Conservation (phyloP, 345 rosid genomes). For the Noccaea bulbosa region DNA sequence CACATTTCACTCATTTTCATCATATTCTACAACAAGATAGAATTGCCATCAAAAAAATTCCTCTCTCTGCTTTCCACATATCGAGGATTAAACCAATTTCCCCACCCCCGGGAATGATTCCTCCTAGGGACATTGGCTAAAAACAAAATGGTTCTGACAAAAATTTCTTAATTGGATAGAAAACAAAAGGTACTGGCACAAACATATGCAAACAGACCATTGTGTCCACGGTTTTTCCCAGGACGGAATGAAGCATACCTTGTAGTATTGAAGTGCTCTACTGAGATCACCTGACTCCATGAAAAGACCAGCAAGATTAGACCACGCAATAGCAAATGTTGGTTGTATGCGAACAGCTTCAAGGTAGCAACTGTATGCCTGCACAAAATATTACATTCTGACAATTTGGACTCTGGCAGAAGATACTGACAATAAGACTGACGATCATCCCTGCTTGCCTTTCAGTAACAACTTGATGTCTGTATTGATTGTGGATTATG, state of each 20-base stretch:
- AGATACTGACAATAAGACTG: slow-evolving; percentile 79
- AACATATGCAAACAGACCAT: slow-evolving; percentile 3
- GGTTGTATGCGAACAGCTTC: slow-evolving; percentile 98
- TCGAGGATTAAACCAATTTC: no score
- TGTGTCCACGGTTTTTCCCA: neutral
- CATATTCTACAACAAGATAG: neutral
- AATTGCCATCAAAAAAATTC: neutral
- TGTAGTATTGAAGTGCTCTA: slow-evolving; percentile 92
- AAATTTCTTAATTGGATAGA: neutral
- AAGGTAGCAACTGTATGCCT: slow-evolving; percentile 97
- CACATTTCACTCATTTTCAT: neutral
- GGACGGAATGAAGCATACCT: slow-evolving; percentile 56
- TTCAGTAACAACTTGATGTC: slow-evolving; percentile 66
- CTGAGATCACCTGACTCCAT: slow-evolving; percentile 97
- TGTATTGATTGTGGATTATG: slow-evolving; percentile 66
- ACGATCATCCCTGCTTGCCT: slow-evolving; percentile 83
- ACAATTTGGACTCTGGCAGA: slow-evolving; percentile 70
- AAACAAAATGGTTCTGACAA: slow-evolving; percentile 4
- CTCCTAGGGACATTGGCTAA: neutral
- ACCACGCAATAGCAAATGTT: slow-evolving; percentile 98
- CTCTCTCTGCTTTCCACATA: no score
- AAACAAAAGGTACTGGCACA: slow-evolving; percentile 3
- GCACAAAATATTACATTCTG: slow-evolving; percentile 82
- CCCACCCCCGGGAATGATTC: neutral
- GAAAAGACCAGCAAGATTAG: slow-evolving; percentile 97